These are phyloP conservation scores for Musa beccarii DNA, from an alignment of 176 grass and related monocot species.

Conservation along the genomic window DNA sequence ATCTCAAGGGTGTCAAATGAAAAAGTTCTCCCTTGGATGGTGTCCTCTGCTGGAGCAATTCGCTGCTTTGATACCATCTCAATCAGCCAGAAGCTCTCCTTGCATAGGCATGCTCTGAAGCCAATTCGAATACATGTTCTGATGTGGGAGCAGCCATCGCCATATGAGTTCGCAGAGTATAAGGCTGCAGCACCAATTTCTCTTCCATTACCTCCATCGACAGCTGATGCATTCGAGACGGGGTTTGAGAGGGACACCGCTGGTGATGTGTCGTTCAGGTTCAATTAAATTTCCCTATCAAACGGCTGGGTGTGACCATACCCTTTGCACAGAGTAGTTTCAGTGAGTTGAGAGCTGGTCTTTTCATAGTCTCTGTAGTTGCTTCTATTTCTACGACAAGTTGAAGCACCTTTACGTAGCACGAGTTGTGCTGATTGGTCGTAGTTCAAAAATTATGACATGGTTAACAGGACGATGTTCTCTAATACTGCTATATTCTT, in stretches of 20 bases:
- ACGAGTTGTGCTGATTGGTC: too few relatives aligned
- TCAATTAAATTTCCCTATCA: neutral
- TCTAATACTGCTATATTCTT: neutral
- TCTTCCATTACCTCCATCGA: neutral
- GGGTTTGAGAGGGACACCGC: neutral
- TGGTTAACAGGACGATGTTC: neutral
- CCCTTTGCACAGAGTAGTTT: neutral
- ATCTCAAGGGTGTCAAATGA: slow-evolving; percentile 76
- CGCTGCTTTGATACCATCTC: slow-evolving; percentile 96
- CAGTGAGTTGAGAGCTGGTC: neutral
- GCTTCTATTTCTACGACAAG: neutral
- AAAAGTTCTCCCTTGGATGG: slow-evolving; percentile 83
- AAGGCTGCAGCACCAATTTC: neutral
- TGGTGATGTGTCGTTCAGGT: slow-evolving; percentile 2
- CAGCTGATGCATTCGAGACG: neutral
- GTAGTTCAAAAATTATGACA: too few relatives aligned
- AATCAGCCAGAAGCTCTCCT: slow-evolving; percentile 82
- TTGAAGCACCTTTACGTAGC: neutral
- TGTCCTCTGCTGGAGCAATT: slow-evolving; percentile 66
- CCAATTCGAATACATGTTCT: slow-evolving; percentile 79
- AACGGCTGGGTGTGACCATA: neutral
- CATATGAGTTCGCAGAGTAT: neutral
- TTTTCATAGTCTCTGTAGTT: neutral
- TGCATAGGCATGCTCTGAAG: slow-evolving; percentile 75
- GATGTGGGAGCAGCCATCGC: slow-evolving; percentile 47